A percentile compares a stretch with the other conserved stretches of the same genome.
phyloP scores from a whole-genome alignment of 805 yeast genomes.

The Monosporozyma unispora region DNA sequence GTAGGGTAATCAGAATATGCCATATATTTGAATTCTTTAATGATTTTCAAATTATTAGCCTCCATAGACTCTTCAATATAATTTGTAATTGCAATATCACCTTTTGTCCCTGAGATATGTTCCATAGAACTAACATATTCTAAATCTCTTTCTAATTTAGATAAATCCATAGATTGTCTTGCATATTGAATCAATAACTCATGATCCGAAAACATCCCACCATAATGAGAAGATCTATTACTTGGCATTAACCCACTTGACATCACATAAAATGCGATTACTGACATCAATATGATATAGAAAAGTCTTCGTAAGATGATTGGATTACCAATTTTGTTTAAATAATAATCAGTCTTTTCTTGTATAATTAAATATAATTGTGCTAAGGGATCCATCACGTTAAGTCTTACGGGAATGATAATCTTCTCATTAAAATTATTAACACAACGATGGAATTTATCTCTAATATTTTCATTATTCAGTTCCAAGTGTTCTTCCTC shows the following conservation, averaged over 20 bases:
- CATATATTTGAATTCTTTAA: slow-evolving; percentile 36
- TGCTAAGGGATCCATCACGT: slow-evolving; percentile 41
- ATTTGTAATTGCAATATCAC: slow-evolving; percentile 63
- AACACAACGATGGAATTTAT: slow-evolving; percentile 9
- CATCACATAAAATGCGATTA: slow-evolving; percentile 47
- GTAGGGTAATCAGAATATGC: slow-evolving; percentile 55
- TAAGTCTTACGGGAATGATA: slow-evolving; percentile 32
- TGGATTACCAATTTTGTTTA: slow-evolving; percentile 76
- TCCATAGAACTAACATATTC: slow-evolving; percentile 75
- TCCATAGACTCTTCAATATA: slow-evolving; percentile 53
- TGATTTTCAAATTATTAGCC: slow-evolving; percentile 45
- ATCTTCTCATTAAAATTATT: slow-evolving; percentile 25
- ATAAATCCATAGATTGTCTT: slow-evolving; percentile 42
- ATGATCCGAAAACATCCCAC: slow-evolving; percentile 59
- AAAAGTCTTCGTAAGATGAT: slow-evolving; percentile 68
- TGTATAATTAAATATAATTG: slow-evolving; percentile 28
- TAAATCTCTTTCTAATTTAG: slow-evolving; percentile 52
- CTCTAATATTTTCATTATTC: not conserved
- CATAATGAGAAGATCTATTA: slow-evolving; percentile 31
- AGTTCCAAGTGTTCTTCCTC: not conserved
- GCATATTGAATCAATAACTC: slow-evolving; percentile 42
- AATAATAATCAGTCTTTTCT: slow-evolving; percentile 43
- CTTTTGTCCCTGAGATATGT: slow-evolving; percentile 81
- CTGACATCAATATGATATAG: slow-evolving; percentile 59
- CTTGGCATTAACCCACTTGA: slow-evolving; percentile 46